Conservation (phyloP, 2,329 filamentous ascomycete genomes). For the Cercospora citrullina region DNA sequence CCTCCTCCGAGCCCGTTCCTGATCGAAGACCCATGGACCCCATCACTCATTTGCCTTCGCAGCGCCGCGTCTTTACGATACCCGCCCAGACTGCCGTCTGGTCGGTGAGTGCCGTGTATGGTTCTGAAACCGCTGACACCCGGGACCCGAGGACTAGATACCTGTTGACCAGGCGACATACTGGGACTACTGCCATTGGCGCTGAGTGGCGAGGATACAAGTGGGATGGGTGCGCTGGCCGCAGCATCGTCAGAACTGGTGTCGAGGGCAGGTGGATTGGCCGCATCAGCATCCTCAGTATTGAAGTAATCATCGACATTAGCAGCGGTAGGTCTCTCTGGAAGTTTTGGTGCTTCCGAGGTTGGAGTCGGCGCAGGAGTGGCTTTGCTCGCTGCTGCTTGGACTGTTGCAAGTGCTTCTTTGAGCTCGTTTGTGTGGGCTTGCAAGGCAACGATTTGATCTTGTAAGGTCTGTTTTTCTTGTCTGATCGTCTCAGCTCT, state of each 20-base stretch:
- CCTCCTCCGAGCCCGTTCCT: background rate
- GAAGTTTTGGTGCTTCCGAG: background rate
- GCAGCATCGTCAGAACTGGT: background rate
- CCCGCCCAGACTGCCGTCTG: background rate
- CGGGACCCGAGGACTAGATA: background rate
- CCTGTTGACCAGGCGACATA: too few species aligned
- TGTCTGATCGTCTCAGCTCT: background rate
- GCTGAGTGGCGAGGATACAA: background rate
- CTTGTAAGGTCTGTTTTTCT: background rate
- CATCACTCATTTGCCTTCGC: background rate
- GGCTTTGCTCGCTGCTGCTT: background rate
- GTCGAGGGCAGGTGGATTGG: background rate
- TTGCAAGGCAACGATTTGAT: background rate
- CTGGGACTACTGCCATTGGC: background rate
- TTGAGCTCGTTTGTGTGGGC: background rate
- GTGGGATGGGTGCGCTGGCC: background rate
- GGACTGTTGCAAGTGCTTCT: background rate
- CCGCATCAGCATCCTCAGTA: background rate
- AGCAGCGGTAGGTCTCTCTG: background rate
- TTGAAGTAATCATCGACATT: background rate
- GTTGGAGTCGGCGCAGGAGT: background rate
- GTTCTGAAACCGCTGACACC: background rate
- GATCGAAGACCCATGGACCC: background rate
- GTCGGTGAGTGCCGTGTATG: background rate
- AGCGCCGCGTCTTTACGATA: background rate